Evolutionary conservation across 2,329 filamentous ascomycete genomes (phyloP), one percentile per base, ranked within the genome.

Genomic region (Paramyrothecium sp.): DNA sequence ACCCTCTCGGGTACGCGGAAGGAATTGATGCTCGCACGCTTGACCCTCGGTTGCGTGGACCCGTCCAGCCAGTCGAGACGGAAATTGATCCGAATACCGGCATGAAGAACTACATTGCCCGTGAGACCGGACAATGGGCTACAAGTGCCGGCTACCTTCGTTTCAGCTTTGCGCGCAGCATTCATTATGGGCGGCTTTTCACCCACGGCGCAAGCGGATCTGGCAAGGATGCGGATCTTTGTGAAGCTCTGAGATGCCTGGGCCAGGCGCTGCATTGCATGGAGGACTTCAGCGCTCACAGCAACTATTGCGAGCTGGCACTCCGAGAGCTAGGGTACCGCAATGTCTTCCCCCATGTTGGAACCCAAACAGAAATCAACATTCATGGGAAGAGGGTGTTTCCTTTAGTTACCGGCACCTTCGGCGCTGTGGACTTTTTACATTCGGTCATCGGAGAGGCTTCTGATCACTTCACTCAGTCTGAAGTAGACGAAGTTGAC

Each of bases 71-170:
- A 4, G 73, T 84, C 46, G 91, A 95, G 68, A 84, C 90, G 20
- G 86, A 90, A 58, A 84, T 95, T 56, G 91, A 95, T 67, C 76
- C 77, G 34, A 77, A 83, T 7, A 95, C 91, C 1, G 93, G 93
- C n/a, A 97, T 99, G 94, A 99, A 98, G 75, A 98, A 98, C 72
- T 99, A 99, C 73, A 98, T 99, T 64, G 88, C 94, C 59, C 98
- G 97, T 67, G 94, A 98, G 71, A 79, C 77, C 16, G 91, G 92
- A 4, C 83, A 85, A 46, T 97, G 93, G 90, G 91, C 93, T 1
- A 99, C 95, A 20, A 97, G 92, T 61, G 80, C 90, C 8, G 93
- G 90, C 44, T 97, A 94, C 67, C 81, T 97, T 58, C 87, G 88
- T 64, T 91, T 86, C 74, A 92, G 89, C 65, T 80, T 95, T 60